Base-by-base conservation (phyloP, 306 rosid species). In the Urtica urens region DNA sequence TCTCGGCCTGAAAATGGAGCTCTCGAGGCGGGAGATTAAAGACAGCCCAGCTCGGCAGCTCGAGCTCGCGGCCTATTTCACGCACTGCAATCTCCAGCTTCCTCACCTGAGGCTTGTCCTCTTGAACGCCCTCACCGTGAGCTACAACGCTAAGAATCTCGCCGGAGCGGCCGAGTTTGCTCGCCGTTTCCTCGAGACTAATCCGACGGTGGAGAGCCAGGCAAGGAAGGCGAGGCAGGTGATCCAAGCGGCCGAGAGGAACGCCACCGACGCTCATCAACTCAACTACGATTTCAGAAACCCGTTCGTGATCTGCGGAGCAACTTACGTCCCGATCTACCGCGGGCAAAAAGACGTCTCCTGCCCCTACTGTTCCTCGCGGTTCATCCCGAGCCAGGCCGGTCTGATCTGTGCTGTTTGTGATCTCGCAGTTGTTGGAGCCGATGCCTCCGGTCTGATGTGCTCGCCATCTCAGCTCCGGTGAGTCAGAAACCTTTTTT, bases 21-120 rank as follows among this genome's bases (percentile, higher is more conserved):
- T 83, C 48, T 79, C 73, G 63, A 78, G 94, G 63, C 73, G 80
- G 78, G 96, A 87, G 59, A 51, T 73, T 1, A 71, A 60, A 64
- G 93, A 78, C 55, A 10, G 75, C 58, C 87, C 81, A 14, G 71
- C 59, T 20, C 87, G 87, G 15, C 93, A 80, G 66, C 94, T 77
- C 59, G 96, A 87, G 74, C 96, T 87, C 20, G 96, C 96, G 9
- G 93, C 96, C 46, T 87, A 87, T 73, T 87, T 87, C 67, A 87
- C 96, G 10, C 94, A 87, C 74, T 83, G 96, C 77, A 75, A 83
- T 65, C 96, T 87, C 60, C 96, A 83, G 56, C 10, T 70, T 53
- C 93, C 96, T 66, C 96, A 87, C 72, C 69, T 87, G 70, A 78
- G 93, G 79, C 78, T 87, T 46, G 96, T 87, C 34, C 67, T 87